These are phyloP conservation scores for Capillidium heterosporum DNA, from an alignment of 371 early-diverging fungal genomes.

Conservation along the genomic window DNA sequence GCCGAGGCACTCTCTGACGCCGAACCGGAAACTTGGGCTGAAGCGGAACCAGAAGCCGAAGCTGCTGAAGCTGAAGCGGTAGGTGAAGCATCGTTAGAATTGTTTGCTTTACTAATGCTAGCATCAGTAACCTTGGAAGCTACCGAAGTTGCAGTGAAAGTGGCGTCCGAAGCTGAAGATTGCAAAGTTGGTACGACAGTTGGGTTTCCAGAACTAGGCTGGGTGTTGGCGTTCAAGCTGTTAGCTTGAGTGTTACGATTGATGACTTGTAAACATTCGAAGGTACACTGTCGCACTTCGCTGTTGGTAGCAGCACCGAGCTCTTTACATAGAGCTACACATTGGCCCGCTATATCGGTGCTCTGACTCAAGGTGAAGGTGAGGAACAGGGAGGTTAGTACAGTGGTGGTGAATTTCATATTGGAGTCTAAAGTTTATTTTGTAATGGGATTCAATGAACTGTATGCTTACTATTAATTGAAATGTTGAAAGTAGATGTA, in stretches of 20 bases:
- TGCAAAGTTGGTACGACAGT: not conserved
- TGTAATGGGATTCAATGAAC: too few species aligned
- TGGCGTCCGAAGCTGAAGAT: not conserved
- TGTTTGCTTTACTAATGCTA: not conserved
- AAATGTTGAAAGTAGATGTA: too few species aligned
- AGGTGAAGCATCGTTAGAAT: not conserved
- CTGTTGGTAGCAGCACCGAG: not conserved
- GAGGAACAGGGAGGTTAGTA: not conserved
- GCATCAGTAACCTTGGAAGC: not conserved
- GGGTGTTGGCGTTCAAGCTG: not conserved
- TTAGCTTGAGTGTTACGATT: not conserved
- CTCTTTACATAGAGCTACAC: not conserved
- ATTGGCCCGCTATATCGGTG: not conserved
- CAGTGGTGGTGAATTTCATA: not conserved
- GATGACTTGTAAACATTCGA: not conserved
- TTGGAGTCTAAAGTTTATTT: not conserved
- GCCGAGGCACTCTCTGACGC: too few species aligned
- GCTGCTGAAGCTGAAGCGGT: not conserved
- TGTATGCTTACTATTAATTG: too few species aligned
- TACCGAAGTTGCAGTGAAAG: not conserved
- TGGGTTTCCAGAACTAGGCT: not conserved
- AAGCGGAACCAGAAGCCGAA: not conserved
- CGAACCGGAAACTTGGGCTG: not conserved
- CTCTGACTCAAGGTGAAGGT: not conserved
- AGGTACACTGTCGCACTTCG: not conserved